Conservation (phyloP, 345 rosid genomes). For the Punica granatum region DNA sequence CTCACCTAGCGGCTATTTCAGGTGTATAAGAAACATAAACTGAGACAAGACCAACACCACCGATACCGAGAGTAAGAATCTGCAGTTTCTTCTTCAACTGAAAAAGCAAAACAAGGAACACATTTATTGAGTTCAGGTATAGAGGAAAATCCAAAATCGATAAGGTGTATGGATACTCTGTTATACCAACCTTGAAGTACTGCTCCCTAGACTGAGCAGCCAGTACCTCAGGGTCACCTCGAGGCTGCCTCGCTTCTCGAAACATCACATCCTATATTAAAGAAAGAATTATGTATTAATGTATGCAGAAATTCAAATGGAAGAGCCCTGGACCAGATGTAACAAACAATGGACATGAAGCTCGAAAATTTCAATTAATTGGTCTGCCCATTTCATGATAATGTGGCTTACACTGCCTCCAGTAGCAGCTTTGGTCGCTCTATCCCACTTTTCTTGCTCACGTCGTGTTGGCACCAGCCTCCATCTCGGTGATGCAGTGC, state of each 20-base stretch:
- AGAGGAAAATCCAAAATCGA: neutral
- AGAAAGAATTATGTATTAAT: constrained; percentile 2
- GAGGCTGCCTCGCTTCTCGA: constrained; percentile 52
- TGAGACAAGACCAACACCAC: constrained; percentile 83
- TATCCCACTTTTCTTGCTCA: constrained; percentile 93
- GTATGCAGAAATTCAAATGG: neutral
- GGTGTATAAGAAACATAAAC: constrained; percentile 76
- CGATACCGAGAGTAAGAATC: constrained; percentile 62
- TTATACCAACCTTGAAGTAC: constrained; percentile 53
- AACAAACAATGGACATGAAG: neutral
- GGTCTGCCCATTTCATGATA: neutral
- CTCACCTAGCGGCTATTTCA: constrained; percentile 83
- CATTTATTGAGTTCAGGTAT: no score
- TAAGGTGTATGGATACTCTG: neutral
- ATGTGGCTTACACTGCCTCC: constrained; percentile 67
- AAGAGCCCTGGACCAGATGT: neutral
- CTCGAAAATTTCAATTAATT: neutral
- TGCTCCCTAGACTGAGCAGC: constrained; percentile 78
- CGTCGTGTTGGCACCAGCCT: constrained; percentile 67
- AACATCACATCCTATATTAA: constrained; percentile 57
- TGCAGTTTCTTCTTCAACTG: constrained; percentile 78
- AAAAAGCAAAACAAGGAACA: constrained; percentile 15
- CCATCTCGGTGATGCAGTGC: constrained; percentile 39
- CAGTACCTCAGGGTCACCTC: constrained; percentile 64
- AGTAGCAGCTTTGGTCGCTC: constrained; percentile 78